Base-by-base conservation (phyloP, 2,329 filamentous ascomycete genomes). In the Diplodia seriata region DNA sequence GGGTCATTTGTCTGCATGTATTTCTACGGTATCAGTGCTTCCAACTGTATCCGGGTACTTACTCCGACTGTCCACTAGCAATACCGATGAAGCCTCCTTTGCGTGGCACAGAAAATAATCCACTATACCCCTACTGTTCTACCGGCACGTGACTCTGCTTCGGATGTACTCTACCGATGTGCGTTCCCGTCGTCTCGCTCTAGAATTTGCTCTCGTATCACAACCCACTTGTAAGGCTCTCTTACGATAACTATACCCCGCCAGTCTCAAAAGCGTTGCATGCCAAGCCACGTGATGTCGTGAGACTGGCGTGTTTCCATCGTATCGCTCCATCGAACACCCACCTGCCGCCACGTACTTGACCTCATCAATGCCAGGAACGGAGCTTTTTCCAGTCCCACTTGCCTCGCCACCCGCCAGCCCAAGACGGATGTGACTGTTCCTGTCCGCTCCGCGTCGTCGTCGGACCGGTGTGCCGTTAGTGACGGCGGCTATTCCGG, bases 251-350 rank as follows among this genome's bases (percentile, higher is more conserved):
- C 7, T n/a, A 56, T 36, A n/a, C 18, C 18, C 33, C 20, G n/a
- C 31, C 8, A 11, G 54, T 1, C 12, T 11, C 11, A 26, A 4
- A 4, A 26, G 9, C 4, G 29, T 4, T 23, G 29, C 12, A 40
- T 51, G 36, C 50, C 59, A 63, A 51, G 47, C 43, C 59, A 63
- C 59, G 59, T 63, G 59, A 63, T 26, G 29, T 36, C 43, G 59
- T 38, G 59, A 51, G 43, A 51, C 47, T 51, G 59, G 59, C 29
- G 47, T 23, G 59, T 63, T 63, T 63, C 59, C 20, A 9, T 18
- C 23, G 43, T 26, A 23, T 63, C 59, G 43, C 51, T 51, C 43
- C 50, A 51, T 63, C 43, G 49, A 15, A 26, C 26, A 26, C 3
- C 26, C 26, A 26, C 26, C 26, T 26, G 26, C 26, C 4, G 26